Conservation (phyloP, 768 basidiomycete species). For the Filobasidium wieringae region DNA sequence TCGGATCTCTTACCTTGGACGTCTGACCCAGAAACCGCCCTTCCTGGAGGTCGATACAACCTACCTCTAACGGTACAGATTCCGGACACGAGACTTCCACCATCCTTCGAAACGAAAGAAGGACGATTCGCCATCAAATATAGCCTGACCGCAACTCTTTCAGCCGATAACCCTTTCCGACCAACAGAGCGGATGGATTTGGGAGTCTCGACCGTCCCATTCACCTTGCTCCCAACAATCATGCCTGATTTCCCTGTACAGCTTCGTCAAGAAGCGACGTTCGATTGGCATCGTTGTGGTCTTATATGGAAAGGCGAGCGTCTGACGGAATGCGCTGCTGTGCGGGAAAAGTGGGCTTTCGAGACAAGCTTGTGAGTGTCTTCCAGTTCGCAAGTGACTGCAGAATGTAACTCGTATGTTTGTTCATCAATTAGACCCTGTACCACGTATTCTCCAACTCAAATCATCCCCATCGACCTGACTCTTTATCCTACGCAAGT, state of each 20-base stretch:
- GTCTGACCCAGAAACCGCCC: background rate
- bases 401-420: background rate
- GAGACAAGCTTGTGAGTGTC: slow-evolving; percentile 16
- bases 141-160: slow-evolving; percentile 24
- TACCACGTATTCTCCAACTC: slow-evolving; percentile 30
- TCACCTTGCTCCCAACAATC: slow-evolving; percentile 35
- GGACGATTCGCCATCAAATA: slow-evolving; percentile 30
- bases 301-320: background rate
- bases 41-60: slow-evolving; percentile 16
- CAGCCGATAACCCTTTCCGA: slow-evolving; percentile 21
- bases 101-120: slow-evolving; percentile 21
- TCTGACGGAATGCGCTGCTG: background rate
- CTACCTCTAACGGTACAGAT: slow-evolving; percentile 33
- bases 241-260: slow-evolving; percentile 14
- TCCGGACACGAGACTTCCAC: slow-evolving; percentile 26
- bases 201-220: slow-evolving; percentile 23
- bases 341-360: slow-evolving; percentile 22
- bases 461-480: slow-evolving; percentile 23
- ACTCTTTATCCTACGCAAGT: slow-evolving; percentile 18
- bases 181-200: slow-evolving; percentile 18
- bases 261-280: background rate
- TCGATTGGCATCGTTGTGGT: background rate
- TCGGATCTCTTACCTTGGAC: background rate
- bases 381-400: background rate
- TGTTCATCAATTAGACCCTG: slow-evolving; percentile 14